phyloP scores from a whole-genome alignment of 2,329 filamentous ascomycete genomes.

The Thermothelomyces thermophilus region DNA sequence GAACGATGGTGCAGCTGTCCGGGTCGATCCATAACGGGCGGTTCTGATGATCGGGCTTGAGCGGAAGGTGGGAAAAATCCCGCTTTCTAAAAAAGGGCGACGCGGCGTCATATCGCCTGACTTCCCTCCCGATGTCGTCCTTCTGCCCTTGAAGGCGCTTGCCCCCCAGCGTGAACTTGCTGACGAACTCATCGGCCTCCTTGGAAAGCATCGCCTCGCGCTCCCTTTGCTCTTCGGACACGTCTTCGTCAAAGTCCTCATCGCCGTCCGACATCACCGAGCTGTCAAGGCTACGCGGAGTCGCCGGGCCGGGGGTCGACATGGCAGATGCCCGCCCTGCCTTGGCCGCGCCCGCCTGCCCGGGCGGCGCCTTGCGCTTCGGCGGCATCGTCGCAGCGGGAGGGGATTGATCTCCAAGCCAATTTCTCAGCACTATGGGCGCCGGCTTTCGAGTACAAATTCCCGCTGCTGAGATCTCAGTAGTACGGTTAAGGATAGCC shows the following conservation, averaged over 20 bases:
- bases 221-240: constrained; percentile 41
- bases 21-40: constrained; percentile 93
- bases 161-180: constrained; percentile 28
- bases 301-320: constrained; percentile 55
- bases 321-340: constrained; percentile 49
- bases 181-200: constrained; percentile 54
- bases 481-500: not conserved
- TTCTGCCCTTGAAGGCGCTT: constrained; percentile 38
- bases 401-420: not conserved
- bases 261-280: constrained; percentile 25
- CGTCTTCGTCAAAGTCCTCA: constrained; percentile 49
- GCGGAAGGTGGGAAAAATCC: constrained; percentile 74
- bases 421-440: not conserved
- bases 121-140: constrained; percentile 11
- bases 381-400: constrained; percentile 49
- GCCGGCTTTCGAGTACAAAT: not conserved
- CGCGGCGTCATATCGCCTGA: constrained; percentile 26
- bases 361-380: constrained; percentile 60
- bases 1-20: constrained; percentile 74
- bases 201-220: constrained; percentile 50
- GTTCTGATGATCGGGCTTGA: constrained; percentile 85
- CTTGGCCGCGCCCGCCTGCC: constrained; percentile 45
- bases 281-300: constrained; percentile 52
- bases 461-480: not conserved
- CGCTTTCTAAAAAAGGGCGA: constrained; percentile 29